These are phyloP conservation scores for Pyrenochaeta sp. DNA, from an alignment of 2,329 filamentous ascomycete genomes.

Conservation along the genomic window DNA sequence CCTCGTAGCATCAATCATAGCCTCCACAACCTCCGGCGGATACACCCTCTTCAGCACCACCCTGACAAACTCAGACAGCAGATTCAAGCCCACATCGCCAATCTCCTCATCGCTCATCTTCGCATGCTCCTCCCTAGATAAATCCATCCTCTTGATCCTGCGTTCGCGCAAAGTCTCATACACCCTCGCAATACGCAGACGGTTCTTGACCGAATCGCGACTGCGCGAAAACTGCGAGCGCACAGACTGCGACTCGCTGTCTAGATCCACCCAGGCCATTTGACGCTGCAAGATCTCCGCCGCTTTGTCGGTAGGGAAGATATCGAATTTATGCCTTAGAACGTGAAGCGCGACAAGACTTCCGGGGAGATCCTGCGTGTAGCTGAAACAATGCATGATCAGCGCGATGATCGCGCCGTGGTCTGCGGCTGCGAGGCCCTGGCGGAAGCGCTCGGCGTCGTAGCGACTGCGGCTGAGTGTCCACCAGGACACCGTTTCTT, in stretches of 20 bases:
- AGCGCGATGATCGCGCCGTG: conserved; percentile 33
- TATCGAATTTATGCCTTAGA: conserved; percentile 32
- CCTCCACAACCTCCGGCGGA: conserved; percentile 35
- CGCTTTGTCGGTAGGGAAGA: conserved; percentile 35
- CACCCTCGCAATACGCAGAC: conserved; percentile 20
- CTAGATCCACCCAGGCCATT: conserved; percentile 41
- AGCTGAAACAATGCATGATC: conserved; percentile 49
- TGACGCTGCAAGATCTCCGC: conserved; percentile 35
- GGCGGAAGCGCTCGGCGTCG: conserved; percentile 38
- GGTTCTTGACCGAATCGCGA: conserved; percentile 17
- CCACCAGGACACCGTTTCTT: conserved; percentile 44
- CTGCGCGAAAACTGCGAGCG: conserved; percentile 24
- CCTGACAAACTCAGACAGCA: conserved; percentile 44
- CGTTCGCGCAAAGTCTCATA: conserved; percentile 31
- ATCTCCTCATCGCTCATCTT: conserved; percentile 29
- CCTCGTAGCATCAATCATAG: conserved; percentile 39
- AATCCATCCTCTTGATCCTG: conserved; percentile 27
- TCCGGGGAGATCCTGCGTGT: conserved; percentile 42
- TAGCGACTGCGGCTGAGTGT: conserved; percentile 26
- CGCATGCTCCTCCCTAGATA: conserved; percentile 18
- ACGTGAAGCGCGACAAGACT: conserved; percentile 46
- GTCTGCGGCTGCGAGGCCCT: conserved; percentile 34
- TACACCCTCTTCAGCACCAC: conserved; percentile 35
- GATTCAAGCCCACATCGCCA: conserved; percentile 35
- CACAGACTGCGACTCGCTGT: conserved; percentile 12